Evolutionary conservation across 495 filamentous ascomycete genomes (phyloP).

Genomic region (Penicillium arizonense): DNA sequence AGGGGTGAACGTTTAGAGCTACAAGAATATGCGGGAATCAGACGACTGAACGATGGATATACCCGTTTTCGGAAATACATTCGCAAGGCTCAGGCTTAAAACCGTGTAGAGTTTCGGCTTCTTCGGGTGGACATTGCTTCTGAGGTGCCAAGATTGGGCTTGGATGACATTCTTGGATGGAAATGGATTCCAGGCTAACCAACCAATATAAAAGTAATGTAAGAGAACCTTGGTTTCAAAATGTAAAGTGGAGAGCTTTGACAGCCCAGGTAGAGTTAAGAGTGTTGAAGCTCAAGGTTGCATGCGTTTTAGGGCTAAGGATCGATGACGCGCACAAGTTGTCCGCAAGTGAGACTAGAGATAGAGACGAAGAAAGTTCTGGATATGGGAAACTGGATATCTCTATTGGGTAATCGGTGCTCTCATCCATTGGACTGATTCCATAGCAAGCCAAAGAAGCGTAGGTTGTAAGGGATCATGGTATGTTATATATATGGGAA

Average conservation of each 20-base stretch:
- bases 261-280: background rate
- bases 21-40: slow-evolving; percentile 10
- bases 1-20: slow-evolving; percentile 6
- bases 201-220: too few relatives aligned
- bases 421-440: too few relatives aligned
- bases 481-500: too few relatives aligned
- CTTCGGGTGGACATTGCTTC: background rate
- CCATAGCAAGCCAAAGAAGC: too few relatives aligned
- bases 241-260: too few relatives aligned
- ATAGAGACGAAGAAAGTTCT: background rate
- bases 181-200: background rate
- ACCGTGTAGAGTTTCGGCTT: slow-evolving; percentile 11
- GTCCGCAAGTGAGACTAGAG: background rate
- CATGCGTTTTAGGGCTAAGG: background rate
- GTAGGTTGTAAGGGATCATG: too few relatives aligned
- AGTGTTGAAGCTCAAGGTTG: background rate
- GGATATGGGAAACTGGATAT: too few relatives aligned
- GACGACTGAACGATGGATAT: background rate
- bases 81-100: slow-evolving; percentile 2
- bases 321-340: slow-evolving; percentile 32
- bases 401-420: too few relatives aligned
- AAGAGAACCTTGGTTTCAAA: too few relatives aligned
- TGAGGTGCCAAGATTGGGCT: background rate
- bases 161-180: slow-evolving; percentile 1
- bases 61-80: slow-evolving; percentile 16